Conservation (phyloP, 176 grass and related monocot genomes). For the Lolium multiflorum region DNA sequence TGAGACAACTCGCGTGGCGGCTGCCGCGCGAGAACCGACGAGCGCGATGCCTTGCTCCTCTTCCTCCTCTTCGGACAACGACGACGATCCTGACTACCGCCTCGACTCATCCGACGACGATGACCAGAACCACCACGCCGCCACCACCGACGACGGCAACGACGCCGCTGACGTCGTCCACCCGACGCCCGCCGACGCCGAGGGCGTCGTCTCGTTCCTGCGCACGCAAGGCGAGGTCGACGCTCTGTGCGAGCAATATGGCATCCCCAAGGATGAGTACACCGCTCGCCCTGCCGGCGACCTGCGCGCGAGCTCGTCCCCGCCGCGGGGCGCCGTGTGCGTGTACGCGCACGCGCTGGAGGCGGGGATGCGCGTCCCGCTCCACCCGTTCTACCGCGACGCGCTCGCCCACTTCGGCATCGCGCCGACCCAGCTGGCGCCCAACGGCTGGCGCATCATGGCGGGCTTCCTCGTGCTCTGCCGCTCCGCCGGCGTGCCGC, state of each 20-base stretch:
- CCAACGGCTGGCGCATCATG: conserved; percentile 4
- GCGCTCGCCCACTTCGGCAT: background rate
- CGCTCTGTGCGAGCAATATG: background rate
- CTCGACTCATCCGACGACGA: background rate
- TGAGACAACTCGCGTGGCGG: no score
- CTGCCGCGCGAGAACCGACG: no score
- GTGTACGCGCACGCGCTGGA: background rate
- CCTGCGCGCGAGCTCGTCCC: background rate
- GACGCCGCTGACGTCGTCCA: background rate
- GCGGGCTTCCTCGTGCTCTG: background rate
- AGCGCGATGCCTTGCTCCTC: no score
- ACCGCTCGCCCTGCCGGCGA: background rate
- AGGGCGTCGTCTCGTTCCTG: background rate
- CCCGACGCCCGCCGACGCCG: background rate
- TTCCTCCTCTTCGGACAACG: no score
- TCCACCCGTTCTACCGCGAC: background rate
- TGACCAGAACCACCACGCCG: background rate
- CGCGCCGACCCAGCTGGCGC: background rate
- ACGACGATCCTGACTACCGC: background rate
- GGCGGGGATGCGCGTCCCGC: conserved; percentile 19
- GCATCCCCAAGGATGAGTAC: background rate
- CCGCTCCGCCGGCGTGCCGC: background rate
- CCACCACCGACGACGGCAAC: background rate
- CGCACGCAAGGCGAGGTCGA: background rate
- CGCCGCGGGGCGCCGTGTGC: background rate